These are phyloP conservation scores for Colletotrichum magnum DNA, from an alignment of 2,329 filamentous ascomycete genomes.

Conservation along the genomic window DNA sequence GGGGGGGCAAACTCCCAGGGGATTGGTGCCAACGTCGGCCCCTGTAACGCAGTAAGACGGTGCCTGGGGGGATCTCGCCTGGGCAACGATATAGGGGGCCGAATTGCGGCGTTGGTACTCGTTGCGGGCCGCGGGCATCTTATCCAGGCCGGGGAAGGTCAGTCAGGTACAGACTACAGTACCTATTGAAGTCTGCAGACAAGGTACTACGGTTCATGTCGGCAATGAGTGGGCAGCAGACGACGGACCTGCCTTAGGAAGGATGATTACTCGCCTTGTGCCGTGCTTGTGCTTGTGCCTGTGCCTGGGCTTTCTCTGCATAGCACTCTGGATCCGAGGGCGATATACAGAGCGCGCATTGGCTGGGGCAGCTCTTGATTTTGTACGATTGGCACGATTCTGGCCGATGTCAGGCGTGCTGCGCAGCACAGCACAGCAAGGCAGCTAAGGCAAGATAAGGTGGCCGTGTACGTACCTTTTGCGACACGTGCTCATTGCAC, in stretches of 20 bases:
- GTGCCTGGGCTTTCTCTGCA: conserved; percentile 27
- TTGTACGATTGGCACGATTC: conserved; percentile 28
- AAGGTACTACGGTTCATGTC: conserved; percentile 34
- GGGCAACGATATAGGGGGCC: not conserved
- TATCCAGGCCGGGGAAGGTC: conserved; percentile 14
- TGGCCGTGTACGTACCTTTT: conserved; percentile 1
- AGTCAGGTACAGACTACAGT: not conserved
- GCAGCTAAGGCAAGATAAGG: conserved; percentile 23
- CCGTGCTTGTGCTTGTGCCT: conserved; percentile 10
- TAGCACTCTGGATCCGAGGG: conserved; percentile 7
- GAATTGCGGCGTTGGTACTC: conserved; percentile 28
- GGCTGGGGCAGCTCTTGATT: conserved; percentile 17
- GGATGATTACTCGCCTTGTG: not conserved
- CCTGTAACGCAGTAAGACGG: conserved; percentile 27
- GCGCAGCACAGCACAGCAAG: conserved; percentile 36
- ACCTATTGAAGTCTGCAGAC: not conserved
- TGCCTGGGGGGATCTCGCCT: conserved; percentile 1
- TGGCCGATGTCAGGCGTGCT: conserved; percentile 13
- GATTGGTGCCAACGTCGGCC: conserved; percentile 26
- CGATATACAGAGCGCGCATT: conserved; percentile 30
- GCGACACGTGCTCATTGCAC: conserved; percentile 35
- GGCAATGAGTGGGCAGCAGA: conserved; percentile 9
- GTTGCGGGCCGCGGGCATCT: not conserved
- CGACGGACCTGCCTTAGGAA: not conserved
- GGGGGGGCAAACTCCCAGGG: conserved; percentile 27